phyloP scores from a whole-genome alignment of 1,284 basidiomycete species.

The Kalmanozyma brasiliensis region DNA sequence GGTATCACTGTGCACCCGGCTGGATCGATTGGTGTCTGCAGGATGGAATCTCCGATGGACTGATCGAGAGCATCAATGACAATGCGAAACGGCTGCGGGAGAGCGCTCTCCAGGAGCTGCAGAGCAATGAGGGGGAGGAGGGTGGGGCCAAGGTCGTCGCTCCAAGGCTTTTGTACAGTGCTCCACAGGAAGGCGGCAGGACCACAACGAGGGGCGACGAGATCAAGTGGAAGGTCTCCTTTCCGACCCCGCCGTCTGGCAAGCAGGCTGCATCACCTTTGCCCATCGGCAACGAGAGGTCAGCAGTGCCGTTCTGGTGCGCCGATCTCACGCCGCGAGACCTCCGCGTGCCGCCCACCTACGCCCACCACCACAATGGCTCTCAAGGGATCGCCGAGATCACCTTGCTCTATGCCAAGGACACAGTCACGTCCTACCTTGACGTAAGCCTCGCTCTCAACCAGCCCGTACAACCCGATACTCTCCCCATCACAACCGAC shows the following conservation, averaged over 20 bases:
- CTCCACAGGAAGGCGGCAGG: slow-evolving; percentile 34
- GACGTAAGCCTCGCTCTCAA: slow-evolving; percentile 27
- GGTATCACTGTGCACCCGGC: slow-evolving; percentile 40
- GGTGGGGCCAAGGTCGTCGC: slow-evolving; percentile 10
- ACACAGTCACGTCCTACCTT: slow-evolving; percentile 27
- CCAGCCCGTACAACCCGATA: slow-evolving; percentile 29
- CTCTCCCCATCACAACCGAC: slow-evolving; percentile 25
- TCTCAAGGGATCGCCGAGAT: slow-evolving; percentile 44
- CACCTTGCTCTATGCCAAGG: slow-evolving; percentile 41
- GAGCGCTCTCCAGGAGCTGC: slow-evolving; percentile 13
- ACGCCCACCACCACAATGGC: slow-evolving; percentile 41
- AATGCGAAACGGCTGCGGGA: slow-evolving; percentile 27
- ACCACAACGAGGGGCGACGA: slow-evolving; percentile 36
- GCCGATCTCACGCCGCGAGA: slow-evolving; percentile 48
- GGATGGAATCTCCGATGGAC: slow-evolving; percentile 36
- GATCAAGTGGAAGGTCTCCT: slow-evolving; percentile 53
- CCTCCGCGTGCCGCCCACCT: slow-evolving; percentile 26
- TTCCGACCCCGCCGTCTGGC: slow-evolving; percentile 25
- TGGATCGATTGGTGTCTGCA: slow-evolving; percentile 58
- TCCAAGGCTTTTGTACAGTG: slow-evolving; percentile 25
- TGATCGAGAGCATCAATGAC: slow-evolving; percentile 39
- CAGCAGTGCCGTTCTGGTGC: slow-evolving; percentile 52
- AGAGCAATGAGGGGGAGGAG: slow-evolving; percentile 3
- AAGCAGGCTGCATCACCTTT: neutral
- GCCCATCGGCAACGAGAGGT: slow-evolving; percentile 18